phyloP scores from a whole-genome alignment of 495 filamentous ascomycete species.

The Penicillium turbatum region DNA sequence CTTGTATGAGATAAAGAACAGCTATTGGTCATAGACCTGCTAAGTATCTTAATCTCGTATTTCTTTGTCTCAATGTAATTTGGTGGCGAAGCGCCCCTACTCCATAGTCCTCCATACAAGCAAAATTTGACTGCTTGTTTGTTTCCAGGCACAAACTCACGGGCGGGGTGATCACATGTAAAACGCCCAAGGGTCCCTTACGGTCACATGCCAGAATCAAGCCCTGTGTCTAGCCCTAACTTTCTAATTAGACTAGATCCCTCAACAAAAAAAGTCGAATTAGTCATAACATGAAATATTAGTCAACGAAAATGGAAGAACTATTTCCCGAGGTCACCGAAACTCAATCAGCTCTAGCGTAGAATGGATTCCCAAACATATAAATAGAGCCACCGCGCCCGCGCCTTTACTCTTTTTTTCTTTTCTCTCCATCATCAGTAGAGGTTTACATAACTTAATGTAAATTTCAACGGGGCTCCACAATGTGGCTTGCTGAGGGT shows the following conservation, averaged over 20 bases:
- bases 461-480: conserved; percentile 43
- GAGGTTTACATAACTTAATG: conserved; percentile 47
- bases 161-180: conserved; percentile 1
- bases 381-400: conserved; percentile 25
- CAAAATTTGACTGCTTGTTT: background rate
- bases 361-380: background rate
- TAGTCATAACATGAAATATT: background rate
- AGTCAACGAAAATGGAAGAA: conserved; percentile 9
- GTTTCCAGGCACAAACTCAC: background rate
- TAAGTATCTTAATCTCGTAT: background rate
- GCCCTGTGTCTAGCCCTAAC: conserved; percentile 9
- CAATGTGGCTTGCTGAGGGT: conserved; percentile 47
- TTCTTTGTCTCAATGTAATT: background rate
- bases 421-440: conserved; percentile 49
- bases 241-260: background rate
- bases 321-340: conserved; percentile 2
- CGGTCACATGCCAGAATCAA: background rate
- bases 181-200: background rate
- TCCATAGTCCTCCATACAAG: background rate
- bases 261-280: conserved; percentile 1
- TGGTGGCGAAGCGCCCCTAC: background rate
- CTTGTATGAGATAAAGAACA: background rate
- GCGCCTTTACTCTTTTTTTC: conserved; percentile 27
- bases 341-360: conserved; percentile 29
- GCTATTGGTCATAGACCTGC: background rate